phyloP scores from a whole-genome alignment of 2,329 filamentous ascomycete genomes.

The Coniochaeta sp. region DNA sequence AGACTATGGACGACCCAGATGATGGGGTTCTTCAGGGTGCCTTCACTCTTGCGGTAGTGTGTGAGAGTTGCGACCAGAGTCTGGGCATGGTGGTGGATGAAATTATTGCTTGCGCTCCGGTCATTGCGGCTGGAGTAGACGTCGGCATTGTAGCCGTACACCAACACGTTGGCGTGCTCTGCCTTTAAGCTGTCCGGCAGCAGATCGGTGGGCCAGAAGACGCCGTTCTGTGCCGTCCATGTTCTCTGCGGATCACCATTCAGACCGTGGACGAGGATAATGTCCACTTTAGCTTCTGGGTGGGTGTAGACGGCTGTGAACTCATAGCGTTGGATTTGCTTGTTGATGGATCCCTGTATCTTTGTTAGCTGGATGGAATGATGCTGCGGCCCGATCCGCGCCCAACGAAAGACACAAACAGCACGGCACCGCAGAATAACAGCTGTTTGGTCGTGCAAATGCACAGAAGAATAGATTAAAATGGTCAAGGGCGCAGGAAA shows the following conservation, averaged over 20 bases:
- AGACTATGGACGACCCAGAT: slow-evolving; percentile 71
- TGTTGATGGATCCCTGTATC: slow-evolving; percentile 38
- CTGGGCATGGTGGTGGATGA: slow-evolving; percentile 64
- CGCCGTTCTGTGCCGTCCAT: slow-evolving; percentile 48
- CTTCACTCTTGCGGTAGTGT: slow-evolving; percentile 51
- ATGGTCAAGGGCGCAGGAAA: neutral
- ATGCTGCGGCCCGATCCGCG: slow-evolving; percentile 1
- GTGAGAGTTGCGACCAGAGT: slow-evolving; percentile 56
- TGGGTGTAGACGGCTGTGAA: slow-evolving; percentile 52
- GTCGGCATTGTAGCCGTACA: slow-evolving; percentile 70
- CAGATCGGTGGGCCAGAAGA: slow-evolving; percentile 65
- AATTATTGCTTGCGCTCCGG: slow-evolving; percentile 55
- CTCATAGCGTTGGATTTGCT: slow-evolving; percentile 46
- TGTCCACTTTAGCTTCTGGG: slow-evolving; percentile 51
- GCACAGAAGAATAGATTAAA: neutral
- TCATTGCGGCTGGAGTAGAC: slow-evolving; percentile 40
- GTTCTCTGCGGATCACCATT: slow-evolving; percentile 60
- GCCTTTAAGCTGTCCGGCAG: slow-evolving; percentile 52
- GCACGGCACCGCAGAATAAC: neutral
- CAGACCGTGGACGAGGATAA: slow-evolving; percentile 64
- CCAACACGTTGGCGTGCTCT: slow-evolving; percentile 55
- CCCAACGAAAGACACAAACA: neutral
- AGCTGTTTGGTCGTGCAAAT: neutral
- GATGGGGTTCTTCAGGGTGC: slow-evolving; percentile 55
- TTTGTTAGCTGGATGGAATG: slow-evolving; percentile 1